Evolutionary conservation across 495 filamentous ascomycete species (phyloP).

Genomic region (Penicillium antarcticum): DNA sequence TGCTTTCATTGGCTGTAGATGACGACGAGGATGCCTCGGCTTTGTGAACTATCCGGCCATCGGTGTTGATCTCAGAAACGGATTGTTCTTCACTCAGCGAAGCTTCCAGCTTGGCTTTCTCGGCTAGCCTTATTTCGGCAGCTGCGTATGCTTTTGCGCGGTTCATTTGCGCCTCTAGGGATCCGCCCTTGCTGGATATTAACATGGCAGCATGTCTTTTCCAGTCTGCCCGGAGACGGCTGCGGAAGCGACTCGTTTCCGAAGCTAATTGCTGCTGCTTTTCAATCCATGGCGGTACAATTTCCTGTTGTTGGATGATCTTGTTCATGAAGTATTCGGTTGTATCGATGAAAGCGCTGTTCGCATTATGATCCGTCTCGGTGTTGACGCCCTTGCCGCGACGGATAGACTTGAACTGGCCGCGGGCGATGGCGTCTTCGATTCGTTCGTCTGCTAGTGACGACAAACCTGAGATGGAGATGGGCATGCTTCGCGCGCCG

Average conservation of each 20-base stretch:
- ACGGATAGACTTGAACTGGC: conserved; percentile 85
- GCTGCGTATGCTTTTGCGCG: conserved; percentile 70
- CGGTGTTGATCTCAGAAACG: conserved; percentile 19
- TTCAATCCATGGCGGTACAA: conserved; percentile 71
- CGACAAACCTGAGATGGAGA: conserved; percentile 72
- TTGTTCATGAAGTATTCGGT: conserved; percentile 99
- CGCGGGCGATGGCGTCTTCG: conserved; percentile 87
- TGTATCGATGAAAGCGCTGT: conserved; percentile 89
- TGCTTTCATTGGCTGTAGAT: conserved; percentile 3
- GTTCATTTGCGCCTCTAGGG: conserved; percentile 69
- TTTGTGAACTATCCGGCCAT: conserved; percentile 24
- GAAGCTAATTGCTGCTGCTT: conserved; percentile 89
- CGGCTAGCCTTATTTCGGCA: conserved; percentile 58
- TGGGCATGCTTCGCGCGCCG: conserved; percentile 70
- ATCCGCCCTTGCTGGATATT: conserved; percentile 78
- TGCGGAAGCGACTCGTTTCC: conserved; percentile 66
- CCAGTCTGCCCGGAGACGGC: conserved; percentile 78
- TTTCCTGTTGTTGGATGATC: conserved; percentile 90
- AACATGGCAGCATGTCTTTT: conserved; percentile 75
- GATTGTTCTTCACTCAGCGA: conserved; percentile 27
- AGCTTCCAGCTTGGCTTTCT: conserved; percentile 43
- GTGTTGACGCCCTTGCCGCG: conserved; percentile 69
- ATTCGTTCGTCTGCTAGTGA: conserved; percentile 91
- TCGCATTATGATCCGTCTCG: conserved; percentile 74
- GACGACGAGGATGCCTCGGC: conserved; percentile 1